Base-by-base conservation (phyloP, 805 yeast species). In the Saccharomycodes ludwigii region DNA sequence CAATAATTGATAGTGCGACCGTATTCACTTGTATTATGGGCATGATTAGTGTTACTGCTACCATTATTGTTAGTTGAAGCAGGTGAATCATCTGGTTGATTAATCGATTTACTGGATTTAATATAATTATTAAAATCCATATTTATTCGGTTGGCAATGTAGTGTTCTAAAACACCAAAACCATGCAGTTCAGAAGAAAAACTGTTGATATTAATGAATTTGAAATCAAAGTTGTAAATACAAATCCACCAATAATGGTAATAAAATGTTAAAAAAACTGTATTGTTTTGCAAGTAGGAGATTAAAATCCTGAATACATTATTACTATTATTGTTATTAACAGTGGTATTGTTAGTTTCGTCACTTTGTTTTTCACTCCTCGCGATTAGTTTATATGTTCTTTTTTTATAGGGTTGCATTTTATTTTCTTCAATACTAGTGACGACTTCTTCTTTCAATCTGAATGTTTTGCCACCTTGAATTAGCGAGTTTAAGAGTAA, bases 241-340 rank as follows among this genome's bases (percentile, higher is more conserved):
- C 34, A 26, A 11, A 52, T 48, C 25, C 36, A 38, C 56, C 56
- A 52, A 36, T 48, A 52, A 36, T 54, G 53, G 50, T 51, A 54
- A 29, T 49, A 46, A 33, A 54, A 54, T 13, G 51, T 44, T 25
- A 40, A 32, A 22, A 50, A 49, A 7, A 45, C 36, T 4, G 40
- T 29, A 33, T 49, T 50, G 32, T 51, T 48, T 22, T 44, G 43
- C 33, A 54, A 34, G 23, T 54, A 52, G 6, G 58, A 52, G 9
- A 50, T 41, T 12, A 54, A 40, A 14, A 52, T 41, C 33, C 39
- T 43, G 34, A 47, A 51, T 29, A 36, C 24, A 22, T n/a, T 22
- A 22, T 14, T 22, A 22, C n/a, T 22, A 22, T 22, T 22, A 22
- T n/a, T 22, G 6, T 6, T 22, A 11, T n/a, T 22, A 8, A 6